Evolutionary conservation across 2,329 filamentous ascomycete genomes (phyloP), one percentile per base, ranked within the genome.

Genomic region (Claviceps purpurea): DNA sequence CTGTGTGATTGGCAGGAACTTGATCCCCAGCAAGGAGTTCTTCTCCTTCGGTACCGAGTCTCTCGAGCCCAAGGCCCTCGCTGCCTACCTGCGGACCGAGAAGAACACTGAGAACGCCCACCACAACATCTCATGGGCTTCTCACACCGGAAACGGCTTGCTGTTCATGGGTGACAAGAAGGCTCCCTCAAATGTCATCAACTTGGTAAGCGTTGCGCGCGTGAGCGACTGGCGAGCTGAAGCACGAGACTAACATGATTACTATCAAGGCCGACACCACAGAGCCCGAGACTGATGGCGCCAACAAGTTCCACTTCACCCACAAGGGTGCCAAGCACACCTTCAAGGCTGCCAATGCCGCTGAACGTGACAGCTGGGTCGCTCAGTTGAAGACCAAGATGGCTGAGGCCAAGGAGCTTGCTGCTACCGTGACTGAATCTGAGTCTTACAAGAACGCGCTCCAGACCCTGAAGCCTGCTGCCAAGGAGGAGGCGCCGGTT

Each of bases 321-420:
- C 73, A 87, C 65, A 83, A 85, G 71, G 86, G 85, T 61, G 85
- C 94, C 73, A 95, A 95, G 82, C 89, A 96, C 79, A 79, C 79
- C 55, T 95, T 98, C 78, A 91, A 96, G 80, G 88, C 91, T 53
- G 64, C 74, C 62, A 84, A 65, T 62, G 62, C 79, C 48, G 74
- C 81, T 54, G 89, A 96, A 73, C 89, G 91, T 66, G 89, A 95
- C 70, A 88, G 86, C 78, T 97, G 93, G 93, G 81, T 95, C 62
- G 73, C 82, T 56, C 85, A 90, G 64, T 69, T 95, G 61, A 89
- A 93, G 79, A 73, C 79, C 63, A 88, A 90, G 76, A 79, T 87
- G 50, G 78, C 82, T 50, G 89, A 95, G 73, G 90, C 89, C 63
- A 94, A 93, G 78, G 84, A 85, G 62, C 74, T 87, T 54, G 84